Base-by-base conservation (phyloP, 148 eudicot species). In the Polygonum maritimum region DNA sequence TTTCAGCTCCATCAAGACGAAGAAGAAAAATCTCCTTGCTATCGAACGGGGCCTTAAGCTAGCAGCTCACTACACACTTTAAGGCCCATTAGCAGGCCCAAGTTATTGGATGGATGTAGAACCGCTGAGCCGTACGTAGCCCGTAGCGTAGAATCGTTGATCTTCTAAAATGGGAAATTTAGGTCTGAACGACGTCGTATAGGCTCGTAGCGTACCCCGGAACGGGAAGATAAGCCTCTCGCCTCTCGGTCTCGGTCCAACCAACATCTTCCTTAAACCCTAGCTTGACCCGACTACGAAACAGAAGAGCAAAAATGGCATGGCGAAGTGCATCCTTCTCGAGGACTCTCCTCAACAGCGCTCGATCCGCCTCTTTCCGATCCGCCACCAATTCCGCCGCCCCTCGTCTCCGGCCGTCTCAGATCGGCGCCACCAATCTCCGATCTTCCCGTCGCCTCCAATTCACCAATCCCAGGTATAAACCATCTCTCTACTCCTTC, bases 261-360 rank as follows among this genome's bases (percentile, higher is more conserved):
- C 33, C 31, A 26, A 57, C 35, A 31, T 0, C 9, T 44, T 21
- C 69, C 69, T 67, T 35, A 67, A 67, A 67, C 71, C 71, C 71
- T 67, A 67, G 71, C 44, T 16, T 67, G 71, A 67, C 19, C 71
- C 9, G 14, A 26, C 31, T 26, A 0, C 31, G 31, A 35, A 36
- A 67, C 21, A 38, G 71, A 67, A 5, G 10, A 36, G 5, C 3
- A 67, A 67, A 54, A 55, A 40, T 60, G 57, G 65, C 90, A 22
- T 88, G 85, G 87, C 75, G 75, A 41, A 19, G 75, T 38, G 87
- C 83, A 52, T 88, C 86, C 0, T 39, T 85, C 26, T 78, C 88
- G 10, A 79, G 87, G 67, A 69, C 87, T 8, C 69, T 85, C 49
- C 71, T 85, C 36, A 80, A 80, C 82, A 72, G 82, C 73, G 79